A percentile compares a stretch with the other conserved stretches of the same genome.
These are phyloP conservation scores for Serpula lacrymans DNA, from an alignment of 768 basidiomycete genomes.

Conservation along the genomic window DNA sequence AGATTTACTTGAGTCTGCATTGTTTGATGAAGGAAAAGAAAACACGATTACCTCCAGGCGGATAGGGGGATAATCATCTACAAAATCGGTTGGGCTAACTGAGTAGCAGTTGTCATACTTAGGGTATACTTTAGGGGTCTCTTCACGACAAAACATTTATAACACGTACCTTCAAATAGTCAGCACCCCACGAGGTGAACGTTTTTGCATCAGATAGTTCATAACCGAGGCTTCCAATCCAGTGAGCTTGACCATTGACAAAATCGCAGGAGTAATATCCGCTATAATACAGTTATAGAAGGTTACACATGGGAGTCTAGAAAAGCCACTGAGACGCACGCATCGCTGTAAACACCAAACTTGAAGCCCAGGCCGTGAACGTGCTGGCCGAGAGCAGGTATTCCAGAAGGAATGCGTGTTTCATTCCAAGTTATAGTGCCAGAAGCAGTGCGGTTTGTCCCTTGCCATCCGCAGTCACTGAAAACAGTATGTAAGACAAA, in stretches of 20 bases:
- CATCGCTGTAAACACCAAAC: conserved; percentile 11
- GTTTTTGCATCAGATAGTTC: conserved; percentile 45
- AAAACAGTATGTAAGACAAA: background rate
- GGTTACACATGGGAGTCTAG: conserved; percentile 9
- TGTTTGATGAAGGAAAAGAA: conserved; percentile 22
- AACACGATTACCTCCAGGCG: conserved; percentile 17
- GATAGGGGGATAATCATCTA: conserved; percentile 43
- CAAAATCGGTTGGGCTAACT: conserved; percentile 42
- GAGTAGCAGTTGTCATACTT: conserved; percentile 50
- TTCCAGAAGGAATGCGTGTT: conserved; percentile 34
- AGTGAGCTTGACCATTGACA: conserved; percentile 42
- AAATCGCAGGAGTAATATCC: conserved; percentile 44
- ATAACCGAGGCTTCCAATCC: conserved; percentile 42
- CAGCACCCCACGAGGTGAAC: conserved; percentile 49
- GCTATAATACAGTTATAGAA: conserved; percentile 16
- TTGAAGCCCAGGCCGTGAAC: conserved; percentile 14
- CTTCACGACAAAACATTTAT: background rate
- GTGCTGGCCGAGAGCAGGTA: conserved; percentile 36
- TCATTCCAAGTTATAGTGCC: conserved; percentile 45
- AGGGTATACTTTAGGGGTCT: background rate
- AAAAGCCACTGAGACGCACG: conserved; percentile 8
- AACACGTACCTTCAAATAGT: conserved; percentile 33
- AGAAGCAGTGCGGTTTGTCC: conserved; percentile 34
- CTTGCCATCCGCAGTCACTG: conserved; percentile 53
- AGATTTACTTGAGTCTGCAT: conserved; percentile 20